These are phyloP conservation scores for Nemophila menziesii DNA, from an alignment of 257 asterid genomes.

Conservation along the genomic window DNA sequence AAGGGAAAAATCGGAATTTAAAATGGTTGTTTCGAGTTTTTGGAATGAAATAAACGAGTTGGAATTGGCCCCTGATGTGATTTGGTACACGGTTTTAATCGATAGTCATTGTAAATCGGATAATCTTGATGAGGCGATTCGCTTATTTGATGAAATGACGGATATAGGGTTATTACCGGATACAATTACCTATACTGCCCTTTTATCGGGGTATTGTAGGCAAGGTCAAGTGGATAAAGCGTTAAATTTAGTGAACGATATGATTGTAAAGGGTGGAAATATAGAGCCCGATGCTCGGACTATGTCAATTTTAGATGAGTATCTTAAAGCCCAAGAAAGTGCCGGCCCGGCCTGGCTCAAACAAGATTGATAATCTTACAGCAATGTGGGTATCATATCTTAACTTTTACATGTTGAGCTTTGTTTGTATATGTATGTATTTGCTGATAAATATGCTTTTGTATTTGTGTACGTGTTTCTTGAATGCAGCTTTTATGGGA, in stretches of 20 bases:
- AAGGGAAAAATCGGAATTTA: no score
- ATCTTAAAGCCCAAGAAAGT: slow-evolving; percentile 24
- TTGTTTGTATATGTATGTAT: no score
- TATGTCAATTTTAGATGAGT: slow-evolving; percentile 10
- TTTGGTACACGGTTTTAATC: slow-evolving; percentile 59
- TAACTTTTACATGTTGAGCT: no score
- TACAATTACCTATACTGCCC: slow-evolving; percentile 49
- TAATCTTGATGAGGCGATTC: slow-evolving; percentile 49
- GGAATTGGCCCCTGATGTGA: slow-evolving; percentile 46
- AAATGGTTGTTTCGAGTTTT: slow-evolving; percentile 14
- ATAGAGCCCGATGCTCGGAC: slow-evolving; percentile 28
- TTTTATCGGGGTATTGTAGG: slow-evolving; percentile 56
- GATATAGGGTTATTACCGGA: slow-evolving; percentile 59
- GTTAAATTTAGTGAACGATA: slow-evolving; percentile 30
- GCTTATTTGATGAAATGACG: slow-evolving; percentile 50
- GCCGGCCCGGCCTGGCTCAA: slow-evolving; percentile 11
- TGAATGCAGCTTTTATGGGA: no score
- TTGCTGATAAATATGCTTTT: no score
- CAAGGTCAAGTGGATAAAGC: slow-evolving; percentile 46
- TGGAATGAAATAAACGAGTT: slow-evolving; percentile 37
- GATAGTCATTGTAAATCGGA: slow-evolving; percentile 58
- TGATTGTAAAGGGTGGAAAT: slow-evolving; percentile 48
- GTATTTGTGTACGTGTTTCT: no score
- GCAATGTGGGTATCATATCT: no score
- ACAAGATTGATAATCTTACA: background rate